These are phyloP conservation scores for Micractinium conductrix DNA, from an alignment of 139 green algal genomes.

Conservation along the genomic window DNA sequence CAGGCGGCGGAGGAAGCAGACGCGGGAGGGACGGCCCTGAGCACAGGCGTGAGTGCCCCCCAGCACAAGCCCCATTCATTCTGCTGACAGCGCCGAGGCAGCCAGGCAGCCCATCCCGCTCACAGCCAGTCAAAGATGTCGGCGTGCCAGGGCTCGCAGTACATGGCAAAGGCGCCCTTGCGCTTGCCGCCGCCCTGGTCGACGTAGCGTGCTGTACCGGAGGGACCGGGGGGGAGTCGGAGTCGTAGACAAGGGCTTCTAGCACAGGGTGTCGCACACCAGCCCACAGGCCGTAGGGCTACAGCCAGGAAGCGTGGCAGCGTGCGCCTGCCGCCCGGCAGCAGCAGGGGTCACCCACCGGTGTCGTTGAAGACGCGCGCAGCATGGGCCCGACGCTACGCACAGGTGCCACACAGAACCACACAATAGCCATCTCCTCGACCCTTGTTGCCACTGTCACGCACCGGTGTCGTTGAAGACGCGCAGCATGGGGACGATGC, in stretches of 20 bases:
- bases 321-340: no score
- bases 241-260: neutral
- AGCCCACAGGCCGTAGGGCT: no score
- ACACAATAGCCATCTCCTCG: no score
- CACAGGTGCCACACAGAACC: no score
- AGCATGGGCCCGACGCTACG: no score
- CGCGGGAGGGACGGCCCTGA: neutral
- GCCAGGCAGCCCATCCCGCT: neutral
- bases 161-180: constrained; percentile 98
- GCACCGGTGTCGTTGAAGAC: constrained; percentile 98
- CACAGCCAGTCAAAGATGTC: constrained; percentile 97
- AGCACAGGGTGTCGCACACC: no score
- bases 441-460: no score
- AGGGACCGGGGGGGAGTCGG: no score
- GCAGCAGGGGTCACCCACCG: no score
- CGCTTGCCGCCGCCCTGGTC: constrained; percentile 97
- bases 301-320: neutral
- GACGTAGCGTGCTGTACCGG: constrained; percentile 76
- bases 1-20: neutral
- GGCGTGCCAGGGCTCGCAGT: constrained; percentile 98
- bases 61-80: neutral
- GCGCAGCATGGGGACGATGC: constrained; percentile 98
- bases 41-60: neutral
- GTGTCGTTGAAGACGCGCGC: no score
- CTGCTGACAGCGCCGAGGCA: neutral